Base-by-base conservation (phyloP, 768 basidiomycete species). In the Hydnum rufescens region DNA sequence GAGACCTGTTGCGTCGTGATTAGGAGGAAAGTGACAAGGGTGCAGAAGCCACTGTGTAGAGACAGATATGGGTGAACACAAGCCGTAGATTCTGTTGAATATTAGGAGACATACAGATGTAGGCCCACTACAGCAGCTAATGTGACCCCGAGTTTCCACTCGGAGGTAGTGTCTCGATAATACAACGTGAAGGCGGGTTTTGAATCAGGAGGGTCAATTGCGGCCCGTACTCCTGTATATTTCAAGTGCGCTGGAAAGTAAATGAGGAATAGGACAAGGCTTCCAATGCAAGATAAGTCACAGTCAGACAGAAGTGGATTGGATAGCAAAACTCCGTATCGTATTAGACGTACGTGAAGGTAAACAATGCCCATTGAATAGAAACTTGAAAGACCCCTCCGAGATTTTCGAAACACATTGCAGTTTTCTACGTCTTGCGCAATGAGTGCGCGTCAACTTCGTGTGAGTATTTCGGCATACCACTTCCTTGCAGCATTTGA, bases 191-290 rank as follows among this genome's bases (percentile, higher is more conserved):
- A 51, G 13, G 29, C 48, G n/a, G 57, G 53, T 29, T 44, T 34
- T 6, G 30, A 47, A 5, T 29, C 48, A 5, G 49, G 49, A n/a
- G n/a, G n/a, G n/a, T n/a, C n/a, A n/a, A n/a, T n/a, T n/a, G n/a
- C n/a, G n/a, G n/a, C n/a, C 30, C 29, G 47, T 30, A 49, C 53
- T 46, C 70, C 65, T 46, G 66, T 65, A 61, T 79, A 84, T 66
- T 92, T 95, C 61, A 82, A 76, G 59, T 84, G 76, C 4, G 72
- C 66, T 0, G 95, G 95, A 63, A 87, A 97, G 69, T 90, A 97
- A 36, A 83, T 68, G 68, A 99, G 79, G 67, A 85, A 97, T 2
- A 99, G 75, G 0, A 92, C 72, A 54, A 96, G 71, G 42, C 92
- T 96, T 58, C n/a, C n/a, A n/a, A n/a, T n/a, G n/a, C n/a, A n/a